Evolutionary conservation across 805 yeast species (phyloP).

Genomic region (Wickerhamiella vanderwaltii): DNA sequence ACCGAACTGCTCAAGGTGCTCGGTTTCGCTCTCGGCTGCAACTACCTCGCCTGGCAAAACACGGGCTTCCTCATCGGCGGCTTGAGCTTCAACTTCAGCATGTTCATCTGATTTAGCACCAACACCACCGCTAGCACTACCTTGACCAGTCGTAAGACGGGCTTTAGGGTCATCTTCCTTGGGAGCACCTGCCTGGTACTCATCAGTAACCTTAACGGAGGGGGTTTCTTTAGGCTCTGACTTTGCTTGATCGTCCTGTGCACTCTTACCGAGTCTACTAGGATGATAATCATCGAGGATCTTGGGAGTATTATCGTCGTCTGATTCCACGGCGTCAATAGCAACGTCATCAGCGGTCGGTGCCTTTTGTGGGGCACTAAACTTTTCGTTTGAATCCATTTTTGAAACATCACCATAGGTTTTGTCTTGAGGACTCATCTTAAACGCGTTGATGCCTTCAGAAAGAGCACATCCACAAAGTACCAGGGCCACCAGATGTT

Average conservation of each 20-base stretch:
- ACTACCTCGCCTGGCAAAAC: background rate
- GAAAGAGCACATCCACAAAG: background rate
- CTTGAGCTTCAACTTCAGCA: slow-evolving; percentile 2
- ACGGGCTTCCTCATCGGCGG: background rate
- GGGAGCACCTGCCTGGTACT: slow-evolving; percentile 1
- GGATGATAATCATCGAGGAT: slow-evolving; percentile 30
- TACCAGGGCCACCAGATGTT: slow-evolving; percentile 1
- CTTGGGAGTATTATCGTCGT: slow-evolving; percentile 23
- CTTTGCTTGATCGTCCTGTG: background rate
- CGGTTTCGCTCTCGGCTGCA: background rate
- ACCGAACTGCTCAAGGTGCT: slow-evolving; percentile 6
- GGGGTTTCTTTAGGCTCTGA: slow-evolving; percentile 12
- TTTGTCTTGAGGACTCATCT: slow-evolving; percentile 28
- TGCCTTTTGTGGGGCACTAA: slow-evolving; percentile 21
- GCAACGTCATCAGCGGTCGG: slow-evolving; percentile 15
- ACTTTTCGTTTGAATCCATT: slow-evolving; percentile 21
- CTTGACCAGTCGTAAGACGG: slow-evolving; percentile 12
- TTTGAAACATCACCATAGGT: slow-evolving; percentile 18
- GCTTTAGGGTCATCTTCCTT: slow-evolving; percentile 10
- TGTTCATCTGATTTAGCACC: slow-evolving; percentile 9
- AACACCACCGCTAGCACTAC: slow-evolving; percentile 13
- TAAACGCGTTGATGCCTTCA: slow-evolving; percentile 21
- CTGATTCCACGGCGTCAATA: background rate
- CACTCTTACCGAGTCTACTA: slow-evolving; percentile 24
- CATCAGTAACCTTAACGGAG: slow-evolving; percentile 3